Evolutionary conservation across 2,329 filamentous ascomycete genomes (phyloP).

Genomic region (Sporothrix pseudoabietina): DNA sequence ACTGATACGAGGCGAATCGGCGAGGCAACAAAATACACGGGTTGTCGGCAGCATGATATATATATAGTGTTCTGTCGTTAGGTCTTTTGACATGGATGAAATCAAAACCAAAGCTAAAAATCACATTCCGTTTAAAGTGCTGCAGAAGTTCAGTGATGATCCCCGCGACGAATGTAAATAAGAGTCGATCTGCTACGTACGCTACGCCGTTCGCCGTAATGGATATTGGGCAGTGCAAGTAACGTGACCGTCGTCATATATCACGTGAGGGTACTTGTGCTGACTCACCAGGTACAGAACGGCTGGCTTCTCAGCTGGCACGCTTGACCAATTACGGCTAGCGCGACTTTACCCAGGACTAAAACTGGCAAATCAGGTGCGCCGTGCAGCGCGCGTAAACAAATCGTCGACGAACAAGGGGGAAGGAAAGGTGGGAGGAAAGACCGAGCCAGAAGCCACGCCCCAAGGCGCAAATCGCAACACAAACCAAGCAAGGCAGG

Average conservation of each 20-base stretch:
- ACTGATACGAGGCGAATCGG: background rate
- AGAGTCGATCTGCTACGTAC: no score
- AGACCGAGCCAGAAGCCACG: conserved; percentile 15
- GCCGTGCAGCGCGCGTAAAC: conserved; percentile 35
- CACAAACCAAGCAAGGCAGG: conserved; percentile 24
- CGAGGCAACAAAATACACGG: conserved; percentile 12
- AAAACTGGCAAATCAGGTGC: conserved; percentile 33
- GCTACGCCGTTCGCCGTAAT: background rate
- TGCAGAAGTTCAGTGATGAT: background rate
- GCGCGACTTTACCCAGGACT: conserved; percentile 19
- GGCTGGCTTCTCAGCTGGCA: background rate
- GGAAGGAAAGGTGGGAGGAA: conserved; percentile 29
- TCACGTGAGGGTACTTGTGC: background rate
- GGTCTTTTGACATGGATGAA: background rate
- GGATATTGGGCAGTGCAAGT: background rate
- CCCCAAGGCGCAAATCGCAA: conserved; percentile 21
- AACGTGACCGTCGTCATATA: background rate
- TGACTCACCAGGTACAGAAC: background rate
- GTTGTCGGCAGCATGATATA: conserved; percentile 9
- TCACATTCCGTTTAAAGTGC: background rate
- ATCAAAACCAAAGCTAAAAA: background rate
- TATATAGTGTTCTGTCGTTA: background rate
- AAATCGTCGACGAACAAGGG: conserved; percentile 31
- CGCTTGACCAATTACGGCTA: conserved; percentile 35
- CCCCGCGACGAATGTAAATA: background rate